Base-by-base conservation (phyloP, 2,329 filamentous ascomycete genomes). In the Rhynchosporium secalis region DNA sequence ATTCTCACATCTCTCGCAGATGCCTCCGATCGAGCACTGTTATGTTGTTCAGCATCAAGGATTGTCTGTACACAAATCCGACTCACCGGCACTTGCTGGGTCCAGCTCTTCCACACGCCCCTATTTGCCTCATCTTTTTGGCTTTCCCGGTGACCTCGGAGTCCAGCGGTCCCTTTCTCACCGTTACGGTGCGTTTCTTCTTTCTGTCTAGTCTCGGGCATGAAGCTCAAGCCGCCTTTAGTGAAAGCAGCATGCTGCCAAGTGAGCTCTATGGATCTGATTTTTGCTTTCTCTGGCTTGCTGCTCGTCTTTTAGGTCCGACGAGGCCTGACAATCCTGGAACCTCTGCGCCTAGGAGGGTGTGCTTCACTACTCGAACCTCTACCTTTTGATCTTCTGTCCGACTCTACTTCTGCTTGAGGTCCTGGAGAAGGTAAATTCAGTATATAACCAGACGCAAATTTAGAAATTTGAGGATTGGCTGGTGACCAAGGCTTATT, bases 21-120 rank as follows among this genome's bases (percentile, higher is more conserved):
- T 62, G 52, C 62, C 52, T 4, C 62, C 67, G 28, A 65, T 56
- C 0, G 66, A 71, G 29, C 68, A 71, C 63, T 68, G 20, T 38
- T 20, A n/a, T 26, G n/a, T 36, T 9, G 13, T 5, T 61, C 36
- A 64, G 63, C 36, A 6, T 40, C 26, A 9, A 7, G 10, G 7
- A 33, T 31, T 20, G 48, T 7, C 3, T 2, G 7, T 15, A 13
- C 13, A 4, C 2, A 45, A 10, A 10, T 29, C 31, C 29, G 31
- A 60, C 56, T 62, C 46, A 68, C 66, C 4, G 67, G 58, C 9
- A 68, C 64, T 61, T 71, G 70, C 58, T 68, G 66, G 3, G 64
- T 62, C 69, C 68, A 70, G 41, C 69, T 70, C 28, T 65, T 64
- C 68, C 68, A 55, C 69, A 71, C 2, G 69, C 68, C 15, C 59